phyloP scores from a whole-genome alignment of 1,139 yeast species.

The Magnusiomyces tetraspermus region DNA sequence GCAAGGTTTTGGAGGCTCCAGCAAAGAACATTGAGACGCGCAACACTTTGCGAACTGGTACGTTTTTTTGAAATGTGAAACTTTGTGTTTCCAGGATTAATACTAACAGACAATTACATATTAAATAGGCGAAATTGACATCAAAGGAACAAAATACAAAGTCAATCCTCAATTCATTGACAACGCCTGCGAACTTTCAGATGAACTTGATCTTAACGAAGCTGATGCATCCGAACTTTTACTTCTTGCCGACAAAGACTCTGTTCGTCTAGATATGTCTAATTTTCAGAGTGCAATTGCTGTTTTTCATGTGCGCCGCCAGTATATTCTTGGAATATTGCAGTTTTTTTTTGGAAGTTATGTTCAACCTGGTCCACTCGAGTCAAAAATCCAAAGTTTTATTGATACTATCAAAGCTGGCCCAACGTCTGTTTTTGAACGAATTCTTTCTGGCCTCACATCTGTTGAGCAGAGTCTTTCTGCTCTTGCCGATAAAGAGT shows the following conservation, averaged over 20 bases:
- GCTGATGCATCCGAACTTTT: slow-evolving; percentile 52
- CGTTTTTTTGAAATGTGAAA: no score
- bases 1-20: slow-evolving; percentile 42
- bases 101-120: slow-evolving; percentile 1
- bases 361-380: slow-evolving; percentile 2
- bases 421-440: slow-evolving; percentile 19
- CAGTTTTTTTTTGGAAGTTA: slow-evolving; percentile 43
- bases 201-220: slow-evolving; percentile 63
- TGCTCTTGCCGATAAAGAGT: slow-evolving; percentile 49
- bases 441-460: slow-evolving; percentile 45
- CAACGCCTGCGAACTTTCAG: slow-evolving; percentile 44
- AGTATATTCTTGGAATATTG: slow-evolving; percentile 60
- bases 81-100: slow-evolving; percentile 8
- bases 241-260: slow-evolving; percentile 37
- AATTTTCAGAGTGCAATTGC: slow-evolving; percentile 61
- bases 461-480: slow-evolving; percentile 47
- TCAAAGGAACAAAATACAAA: slow-evolving; percentile 42
- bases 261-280: slow-evolving; percentile 43
- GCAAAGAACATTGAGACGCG: slow-evolving; percentile 47
- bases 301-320: slow-evolving; percentile 59
- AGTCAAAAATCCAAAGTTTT: slow-evolving; percentile 7
- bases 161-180: slow-evolving; percentile 46
- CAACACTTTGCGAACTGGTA: slow-evolving; percentile 43
- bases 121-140: slow-evolving; percentile 34
- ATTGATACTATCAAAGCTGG: slow-evolving; percentile 8